Conservation (phyloP, 441 rosid species). For the Hura crepitans region DNA sequence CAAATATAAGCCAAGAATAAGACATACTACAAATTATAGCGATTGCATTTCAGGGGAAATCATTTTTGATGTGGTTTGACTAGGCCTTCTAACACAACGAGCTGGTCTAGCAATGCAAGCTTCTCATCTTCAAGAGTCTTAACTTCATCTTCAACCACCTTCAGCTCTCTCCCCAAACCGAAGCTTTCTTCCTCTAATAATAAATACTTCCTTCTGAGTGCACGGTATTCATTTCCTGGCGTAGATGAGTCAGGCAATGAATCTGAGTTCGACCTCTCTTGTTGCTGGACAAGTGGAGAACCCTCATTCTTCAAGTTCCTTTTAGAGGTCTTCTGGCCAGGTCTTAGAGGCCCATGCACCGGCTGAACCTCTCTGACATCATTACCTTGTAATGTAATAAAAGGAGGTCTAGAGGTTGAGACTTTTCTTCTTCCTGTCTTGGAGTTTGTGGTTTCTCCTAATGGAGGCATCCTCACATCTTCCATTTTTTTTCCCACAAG, state of each 20-base stretch:
- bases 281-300: conserved; percentile 47
- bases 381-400: conserved; percentile 36
- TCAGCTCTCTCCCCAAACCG: conserved; percentile 56
- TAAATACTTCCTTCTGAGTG: conserved; percentile 65
- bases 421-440: conserved; percentile 49
- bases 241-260: conserved; percentile 58
- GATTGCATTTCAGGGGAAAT: conserved; percentile 24
- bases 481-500: conserved; percentile 36
- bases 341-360: conserved; percentile 27
- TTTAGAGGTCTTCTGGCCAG: conserved; percentile 39
- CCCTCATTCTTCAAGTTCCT: conserved; percentile 41
- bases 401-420: conserved; percentile 33
- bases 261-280: conserved; percentile 64
- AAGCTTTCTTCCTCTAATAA: conserved; percentile 77
- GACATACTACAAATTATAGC: not conserved
- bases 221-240: conserved; percentile 60
- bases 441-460: conserved; percentile 37
- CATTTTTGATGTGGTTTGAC: conserved; percentile 56
- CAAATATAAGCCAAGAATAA: not conserved
- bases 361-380: conserved; percentile 30
- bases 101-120: conserved; percentile 66
- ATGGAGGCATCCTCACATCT: conserved; percentile 44
- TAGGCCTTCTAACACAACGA: conserved; percentile 92
- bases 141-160: conserved; percentile 58
- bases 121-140: conserved; percentile 75